Evolutionary conservation across 2,329 filamentous ascomycete species (phyloP), one percentile per base, ranked within the genome.

Genomic region (Botryotinia convoluta): DNA sequence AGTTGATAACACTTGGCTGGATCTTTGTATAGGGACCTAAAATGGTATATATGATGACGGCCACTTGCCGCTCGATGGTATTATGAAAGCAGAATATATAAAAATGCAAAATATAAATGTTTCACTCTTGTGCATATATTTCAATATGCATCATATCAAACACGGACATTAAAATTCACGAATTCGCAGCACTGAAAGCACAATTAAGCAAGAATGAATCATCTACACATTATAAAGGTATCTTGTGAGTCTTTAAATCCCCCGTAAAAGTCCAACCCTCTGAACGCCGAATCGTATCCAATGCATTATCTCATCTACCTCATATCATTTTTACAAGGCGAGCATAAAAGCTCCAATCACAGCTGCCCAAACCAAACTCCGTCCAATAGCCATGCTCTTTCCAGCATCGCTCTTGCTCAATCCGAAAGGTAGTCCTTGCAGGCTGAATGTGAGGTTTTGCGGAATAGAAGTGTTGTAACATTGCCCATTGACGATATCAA

Each of bases 401-500:
- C 26, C 60, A 37, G 54, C 59, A 54, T 22, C 64, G 16, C 78
- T 79, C 69, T 79, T 79, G 39, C 78, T 77, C 74, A 80, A 74
- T 4, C 79, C 79, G 73, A 87, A 85, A 1, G 86, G 86, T 73
- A 89, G 77, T 0, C 88, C 90, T 80, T 93, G 91, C 74, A 87
- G 86, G 16, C 86, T 86, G 78, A 93, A 94, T 0, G 91, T 93
- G 60, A 94, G 84, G 75, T 94, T 93, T 81, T 94, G 92, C 54
- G 83, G 81, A 9, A 94, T 86, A 0, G 85, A 86, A 44, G 82
- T 77, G 77, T 94, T 94, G 77, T 89, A 86, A 80, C 92, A 94
- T 73, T 91, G 85, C 1, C 92, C 92, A 62, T 87, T 88, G 4
- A 84, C 85, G 74, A 95, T 89, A 77, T 95, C 91, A 74, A 93